These are phyloP conservation scores for Talaromyces sp. DNA, from an alignment of 2,329 filamentous ascomycete genomes.

Conservation along the genomic window DNA sequence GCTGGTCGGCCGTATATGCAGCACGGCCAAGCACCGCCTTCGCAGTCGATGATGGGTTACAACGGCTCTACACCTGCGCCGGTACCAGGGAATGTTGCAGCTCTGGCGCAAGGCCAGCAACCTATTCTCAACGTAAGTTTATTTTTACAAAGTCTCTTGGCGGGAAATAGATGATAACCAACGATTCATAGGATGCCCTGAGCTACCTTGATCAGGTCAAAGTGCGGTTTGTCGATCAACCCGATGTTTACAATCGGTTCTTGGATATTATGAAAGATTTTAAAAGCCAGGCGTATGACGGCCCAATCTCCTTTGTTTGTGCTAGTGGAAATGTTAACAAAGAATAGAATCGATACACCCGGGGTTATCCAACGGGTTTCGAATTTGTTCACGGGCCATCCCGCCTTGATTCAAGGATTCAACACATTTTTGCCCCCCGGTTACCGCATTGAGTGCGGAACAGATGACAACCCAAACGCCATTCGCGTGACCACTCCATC, in stretches of 20 bases:
- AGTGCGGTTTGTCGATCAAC: slow-evolving; percentile 93
- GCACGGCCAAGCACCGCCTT: slow-evolving; percentile 52
- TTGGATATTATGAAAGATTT: slow-evolving; percentile 99
- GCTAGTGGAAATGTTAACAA: slow-evolving; percentile 13
- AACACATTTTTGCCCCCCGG: slow-evolving; percentile 96
- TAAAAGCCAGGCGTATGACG: slow-evolving; percentile 84
- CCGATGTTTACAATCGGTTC: slow-evolving; percentile 95
- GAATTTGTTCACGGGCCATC: slow-evolving; percentile 90
- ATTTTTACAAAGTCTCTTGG: slow-evolving; percentile 4
- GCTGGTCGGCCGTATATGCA: slow-evolving; percentile 56
- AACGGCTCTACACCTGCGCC: slow-evolving; percentile 27
- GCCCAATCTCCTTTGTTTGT: slow-evolving; percentile 15
- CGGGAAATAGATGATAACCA: background rate
- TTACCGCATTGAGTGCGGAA: slow-evolving; percentile 93
- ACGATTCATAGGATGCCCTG: slow-evolving; percentile 60
- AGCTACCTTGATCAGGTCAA: slow-evolving; percentile 98
- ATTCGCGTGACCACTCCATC: slow-evolving; percentile 96
- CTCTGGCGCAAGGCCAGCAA: slow-evolving; percentile 71
- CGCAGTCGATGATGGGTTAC: slow-evolving; percentile 49
- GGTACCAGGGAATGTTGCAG: slow-evolving; percentile 47
- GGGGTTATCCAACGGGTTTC: slow-evolving; percentile 97
- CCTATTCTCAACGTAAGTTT: slow-evolving; percentile 66
- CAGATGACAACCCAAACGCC: slow-evolving; percentile 88
- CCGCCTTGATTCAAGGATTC: slow-evolving; percentile 92
- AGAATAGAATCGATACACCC: slow-evolving; percentile 76